A percentile compares a stretch with the other conserved stretches of the same genome.
Evolutionary conservation across 208 protist species (phyloP).

Genomic region (Leishmania arabica): DNA sequence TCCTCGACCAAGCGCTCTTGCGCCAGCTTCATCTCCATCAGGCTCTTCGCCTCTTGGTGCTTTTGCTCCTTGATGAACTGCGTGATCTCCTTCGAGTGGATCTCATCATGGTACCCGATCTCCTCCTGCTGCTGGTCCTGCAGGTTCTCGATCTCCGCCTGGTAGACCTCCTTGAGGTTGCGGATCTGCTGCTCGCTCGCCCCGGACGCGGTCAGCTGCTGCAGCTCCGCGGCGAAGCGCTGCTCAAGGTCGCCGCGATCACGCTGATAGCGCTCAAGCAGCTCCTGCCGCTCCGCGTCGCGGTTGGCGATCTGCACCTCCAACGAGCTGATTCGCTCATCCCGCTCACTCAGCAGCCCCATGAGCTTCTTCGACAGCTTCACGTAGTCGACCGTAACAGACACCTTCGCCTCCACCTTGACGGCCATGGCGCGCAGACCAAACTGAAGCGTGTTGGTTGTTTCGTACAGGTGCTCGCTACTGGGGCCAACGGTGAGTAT

Average conservation of each 20-base stretch:
- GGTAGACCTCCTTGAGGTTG: conserved; percentile 80
- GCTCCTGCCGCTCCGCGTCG: conserved; percentile 70
- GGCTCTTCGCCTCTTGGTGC: conserved; percentile 73
- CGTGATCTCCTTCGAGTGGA: conserved; percentile 74
- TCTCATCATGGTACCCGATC: conserved; percentile 81
- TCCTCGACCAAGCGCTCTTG: conserved; percentile 84
- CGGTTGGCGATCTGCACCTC: conserved; percentile 83
- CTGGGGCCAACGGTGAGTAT: conserved; percentile 89
- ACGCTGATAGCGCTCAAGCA: conserved; percentile 63
- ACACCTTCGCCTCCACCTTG: conserved; percentile 81
- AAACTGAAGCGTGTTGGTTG: conserved; percentile 88
- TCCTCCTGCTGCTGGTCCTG: conserved; percentile 87
- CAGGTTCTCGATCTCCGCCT: conserved; percentile 81
- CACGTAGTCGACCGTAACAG: conserved; percentile 81
- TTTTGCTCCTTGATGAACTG: conserved; percentile 83
- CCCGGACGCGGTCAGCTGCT: conserved; percentile 51
- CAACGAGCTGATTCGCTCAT: conserved; percentile 72
- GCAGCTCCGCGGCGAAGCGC: conserved; percentile 67
- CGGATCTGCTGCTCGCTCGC: conserved; percentile 74
- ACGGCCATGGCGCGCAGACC: conserved; percentile 86
- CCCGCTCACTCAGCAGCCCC: conserved; percentile 63
- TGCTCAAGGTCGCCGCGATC: conserved; percentile 59
- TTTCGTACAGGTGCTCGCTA: conserved; percentile 86
- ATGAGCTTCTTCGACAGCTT: conserved; percentile 84
- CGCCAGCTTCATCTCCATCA: conserved; percentile 75